These are phyloP conservation scores for Kluyveromyces marxianus DNA, from an alignment of 1,139 yeast species.

Conservation along the genomic window DNA sequence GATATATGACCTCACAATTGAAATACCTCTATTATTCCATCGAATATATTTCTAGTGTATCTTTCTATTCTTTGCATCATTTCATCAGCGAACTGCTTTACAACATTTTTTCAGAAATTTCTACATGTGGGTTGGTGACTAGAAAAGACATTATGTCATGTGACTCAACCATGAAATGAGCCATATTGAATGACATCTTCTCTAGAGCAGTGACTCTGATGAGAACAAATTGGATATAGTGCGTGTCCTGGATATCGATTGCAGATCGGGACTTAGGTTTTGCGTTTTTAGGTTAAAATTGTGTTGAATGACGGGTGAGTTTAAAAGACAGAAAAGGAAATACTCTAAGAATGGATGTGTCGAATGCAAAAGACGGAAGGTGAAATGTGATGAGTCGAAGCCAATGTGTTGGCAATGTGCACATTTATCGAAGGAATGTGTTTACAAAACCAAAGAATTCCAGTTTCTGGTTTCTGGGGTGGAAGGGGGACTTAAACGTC, in stretches of 20 bases:
- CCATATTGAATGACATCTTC: too few relatives aligned
- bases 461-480: neutral
- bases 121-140: neutral
- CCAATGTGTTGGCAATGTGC: constrained; percentile 8
- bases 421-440: constrained; percentile 4
- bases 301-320: neutral
- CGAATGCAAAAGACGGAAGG: constrained; percentile 8
- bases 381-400: constrained; percentile 10
- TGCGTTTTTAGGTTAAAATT: too few relatives aligned
- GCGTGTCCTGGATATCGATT: too few relatives aligned
- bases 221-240: too few relatives aligned
- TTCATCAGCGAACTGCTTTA: too few relatives aligned
- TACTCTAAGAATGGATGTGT: constrained; percentile 7
- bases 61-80: too few relatives aligned
- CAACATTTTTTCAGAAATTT: too few relatives aligned
- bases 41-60: neutral
- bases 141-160: neutral
- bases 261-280: too few relatives aligned
- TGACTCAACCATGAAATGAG: neutral
- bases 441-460: neutral
- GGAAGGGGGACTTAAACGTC: neutral
- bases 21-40: neutral
- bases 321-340: constrained; percentile 1
- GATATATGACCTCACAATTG: too few relatives aligned
- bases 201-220: too few relatives aligned